Percentiles rank a stretch among this genome's conserved stretches.
phyloP scores from a whole-genome alignment of 208 protist species.

The Leishmania turanica region DNA sequence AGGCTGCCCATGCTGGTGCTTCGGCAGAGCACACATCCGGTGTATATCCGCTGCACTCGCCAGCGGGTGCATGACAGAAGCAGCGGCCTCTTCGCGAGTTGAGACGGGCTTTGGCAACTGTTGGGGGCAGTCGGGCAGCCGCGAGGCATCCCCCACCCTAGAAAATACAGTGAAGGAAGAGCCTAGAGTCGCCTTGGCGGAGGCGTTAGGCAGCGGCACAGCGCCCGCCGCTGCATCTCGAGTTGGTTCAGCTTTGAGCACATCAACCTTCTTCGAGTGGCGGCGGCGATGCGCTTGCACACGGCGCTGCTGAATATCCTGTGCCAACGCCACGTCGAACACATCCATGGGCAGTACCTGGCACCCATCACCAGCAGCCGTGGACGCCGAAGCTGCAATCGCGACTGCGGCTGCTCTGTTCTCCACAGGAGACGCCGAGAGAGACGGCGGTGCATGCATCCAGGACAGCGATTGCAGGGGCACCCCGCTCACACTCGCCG shows the following conservation, averaged over 20 bases:
- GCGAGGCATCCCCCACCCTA: no score
- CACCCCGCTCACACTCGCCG: not conserved
- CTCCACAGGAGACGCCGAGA: not conserved
- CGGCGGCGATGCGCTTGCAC: not conserved
- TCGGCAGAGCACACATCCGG: not conserved
- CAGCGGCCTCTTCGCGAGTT: not conserved
- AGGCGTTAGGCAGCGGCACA: not conserved
- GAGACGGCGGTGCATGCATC: not conserved
- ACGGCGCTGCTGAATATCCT: conserved; percentile 12
- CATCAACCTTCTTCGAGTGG: not conserved
- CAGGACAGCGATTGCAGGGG: not conserved
- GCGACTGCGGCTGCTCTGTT: not conserved
- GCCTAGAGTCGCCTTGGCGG: not conserved
- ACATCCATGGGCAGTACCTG: conserved; percentile 12
- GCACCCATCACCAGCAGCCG: not conserved
- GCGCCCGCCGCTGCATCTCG: not conserved
- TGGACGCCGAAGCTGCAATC: not conserved
- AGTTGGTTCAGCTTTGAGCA: not conserved
- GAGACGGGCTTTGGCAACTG: not conserved
- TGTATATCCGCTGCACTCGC: not conserved
- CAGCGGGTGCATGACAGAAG: not conserved
- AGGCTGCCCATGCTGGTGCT: not conserved
- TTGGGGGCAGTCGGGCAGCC: not conserved
- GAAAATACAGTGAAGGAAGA: not conserved
- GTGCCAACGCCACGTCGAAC: conserved; percentile 20